Evolutionary conservation across 176 grass and related monocot genomes (phyloP).

Genomic region (Lolium perenne): DNA sequence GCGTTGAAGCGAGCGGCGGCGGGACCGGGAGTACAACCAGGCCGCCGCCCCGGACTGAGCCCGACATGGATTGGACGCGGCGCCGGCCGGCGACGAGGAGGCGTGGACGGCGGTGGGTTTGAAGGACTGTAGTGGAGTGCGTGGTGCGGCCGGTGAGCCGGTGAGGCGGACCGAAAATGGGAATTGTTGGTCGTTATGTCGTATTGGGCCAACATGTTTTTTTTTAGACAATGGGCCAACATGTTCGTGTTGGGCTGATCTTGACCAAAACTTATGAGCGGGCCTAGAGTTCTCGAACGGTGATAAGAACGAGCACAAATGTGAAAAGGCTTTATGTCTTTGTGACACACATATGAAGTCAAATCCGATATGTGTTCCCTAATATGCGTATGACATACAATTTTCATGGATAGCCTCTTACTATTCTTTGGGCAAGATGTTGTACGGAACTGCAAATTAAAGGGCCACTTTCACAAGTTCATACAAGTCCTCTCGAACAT

Average conservation of each 20-base stretch:
- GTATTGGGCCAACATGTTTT: not conserved
- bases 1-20: constrained; percentile 28
- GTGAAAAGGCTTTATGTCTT: not conserved
- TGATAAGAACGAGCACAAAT: not conserved
- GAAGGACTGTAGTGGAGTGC: not conserved
- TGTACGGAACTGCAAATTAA: no score
- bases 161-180: not conserved
- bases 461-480: no score
- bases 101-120: not conserved
- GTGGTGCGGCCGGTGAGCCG: not conserved
- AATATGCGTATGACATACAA: no score
- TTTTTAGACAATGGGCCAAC: no score
- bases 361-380: no score
- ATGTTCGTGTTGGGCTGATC: not conserved
- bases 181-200: not conserved
- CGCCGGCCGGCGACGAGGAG: not conserved
- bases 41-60: constrained; percentile 12
- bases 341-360: no score
- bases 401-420: no score
- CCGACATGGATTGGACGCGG: constrained; percentile 41
- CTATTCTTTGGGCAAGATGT: no score
- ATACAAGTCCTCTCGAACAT: no score
- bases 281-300: not conserved
- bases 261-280: not conserved
- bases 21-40: constrained; percentile 28